Evolutionary conservation across 2,329 filamentous ascomycete genomes (phyloP).

Genomic region (Fusarium sp.): DNA sequence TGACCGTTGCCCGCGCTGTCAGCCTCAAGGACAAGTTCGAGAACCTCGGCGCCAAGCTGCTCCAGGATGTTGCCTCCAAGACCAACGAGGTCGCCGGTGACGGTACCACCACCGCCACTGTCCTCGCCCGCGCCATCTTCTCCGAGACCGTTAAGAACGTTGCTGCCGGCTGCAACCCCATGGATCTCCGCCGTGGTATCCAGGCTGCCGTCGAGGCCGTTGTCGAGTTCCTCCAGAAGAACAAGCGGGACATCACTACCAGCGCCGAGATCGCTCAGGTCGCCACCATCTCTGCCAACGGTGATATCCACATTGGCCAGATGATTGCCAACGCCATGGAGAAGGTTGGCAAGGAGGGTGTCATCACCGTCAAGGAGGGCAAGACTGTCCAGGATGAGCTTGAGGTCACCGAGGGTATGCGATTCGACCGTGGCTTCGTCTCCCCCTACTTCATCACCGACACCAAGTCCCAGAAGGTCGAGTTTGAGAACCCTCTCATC

Average conservation of each 20-base stretch:
- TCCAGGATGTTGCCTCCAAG: conserved; percentile 99
- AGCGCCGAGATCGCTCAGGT: conserved; percentile 98
- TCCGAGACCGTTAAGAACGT: conserved; percentile 99
- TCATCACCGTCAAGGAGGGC: conserved; percentile 99
- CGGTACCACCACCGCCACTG: conserved; percentile 97
- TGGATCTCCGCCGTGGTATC: conserved; percentile 97
- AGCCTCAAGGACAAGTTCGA: conserved; percentile 98
- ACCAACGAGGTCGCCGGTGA: conserved; percentile 99
- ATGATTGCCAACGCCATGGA: conserved; percentile 99
- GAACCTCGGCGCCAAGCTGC: conserved; percentile 95
- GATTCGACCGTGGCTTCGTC: conserved; percentile 98
- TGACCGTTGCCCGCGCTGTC: conserved; percentile 90
- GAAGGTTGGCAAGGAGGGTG: conserved; percentile 99
- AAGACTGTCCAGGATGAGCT: conserved; percentile 99
- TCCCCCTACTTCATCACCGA: conserved; percentile 99
- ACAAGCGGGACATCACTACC: conserved; percentile 98
- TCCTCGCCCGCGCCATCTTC: conserved; percentile 97
- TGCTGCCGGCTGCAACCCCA: conserved; percentile 98
- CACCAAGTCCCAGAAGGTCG: conserved; percentile 97
- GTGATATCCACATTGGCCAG: conserved; percentile 93
- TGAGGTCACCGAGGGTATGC: conserved; percentile 99
- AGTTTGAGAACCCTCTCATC: conserved; percentile 99
- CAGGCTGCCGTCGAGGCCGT: conserved; percentile 96
- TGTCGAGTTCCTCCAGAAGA: conserved; percentile 91
- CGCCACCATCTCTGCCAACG: conserved; percentile 97